Base-by-base conservation (phyloP, 495 filamentous ascomycete species). In the Letharia lupina region DNA sequence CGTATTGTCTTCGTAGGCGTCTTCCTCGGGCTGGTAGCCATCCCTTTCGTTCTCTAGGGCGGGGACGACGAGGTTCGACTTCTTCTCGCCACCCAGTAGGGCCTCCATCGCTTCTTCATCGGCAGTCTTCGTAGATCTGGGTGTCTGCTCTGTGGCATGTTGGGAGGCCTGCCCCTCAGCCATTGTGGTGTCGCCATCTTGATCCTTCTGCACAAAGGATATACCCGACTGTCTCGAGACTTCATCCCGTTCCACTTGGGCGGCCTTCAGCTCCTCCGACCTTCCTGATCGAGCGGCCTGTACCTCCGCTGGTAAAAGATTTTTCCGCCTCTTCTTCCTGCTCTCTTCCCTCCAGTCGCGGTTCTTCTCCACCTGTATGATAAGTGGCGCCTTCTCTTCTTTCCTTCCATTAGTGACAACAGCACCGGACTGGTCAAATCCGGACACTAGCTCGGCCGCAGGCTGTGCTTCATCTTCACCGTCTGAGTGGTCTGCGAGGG, bases 51-150 rank as follows among this genome's bases (percentile, higher is more conserved):
- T 65, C 31, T 68, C 54, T 5, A 74, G 60, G 4, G 81, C 73
- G n/a, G 86, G 81, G 45, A 91, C 83, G 6, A 89, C 77, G 11
- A 90, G 77, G 47, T 83, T 82, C 9, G 87, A 81, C 33, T 80
- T 81, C 6, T 81, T 73, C 16, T 79, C 75, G 0, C 82, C 80
- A 60, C 84, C 87, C 47, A 93, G 78, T 23, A 98, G 83, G 44
- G 93, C 91, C 50, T 88, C 84, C 52, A 98, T 75, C 5, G 94
- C 94, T 61, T 88, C 81, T 65, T 93, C 84, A 63, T 97, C 93
- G 48, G 62, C 73, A 68, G 56, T 63, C 41, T 66, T 64, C 2
- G 42, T 31, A 48, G 44, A 15, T 60, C 57, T 35, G 40, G 44
- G 18, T 9, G 20, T 41, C 2, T 65, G 45, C 47, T 52, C 58